A percentile compares a stretch with the other conserved stretches of the same genome.
These are phyloP conservation scores for Pseudogymnoascus sp. DNA, from an alignment of 2,329 filamentous ascomycete species.

Conservation along the genomic window DNA sequence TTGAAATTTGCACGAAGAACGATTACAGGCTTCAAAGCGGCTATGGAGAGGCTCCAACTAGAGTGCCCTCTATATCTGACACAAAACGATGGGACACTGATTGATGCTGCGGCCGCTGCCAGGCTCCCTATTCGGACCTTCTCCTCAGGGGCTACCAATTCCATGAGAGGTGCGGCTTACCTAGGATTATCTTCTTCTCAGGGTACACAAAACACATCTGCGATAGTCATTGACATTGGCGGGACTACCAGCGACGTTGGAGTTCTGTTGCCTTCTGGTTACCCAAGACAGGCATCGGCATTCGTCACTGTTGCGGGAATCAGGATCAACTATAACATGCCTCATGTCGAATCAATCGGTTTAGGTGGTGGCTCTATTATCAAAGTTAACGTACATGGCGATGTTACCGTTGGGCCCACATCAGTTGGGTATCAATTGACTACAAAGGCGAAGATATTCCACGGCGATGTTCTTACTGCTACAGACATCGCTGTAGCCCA, in stretches of 20 bases:
- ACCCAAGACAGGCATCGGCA: slow-evolving; percentile 51
- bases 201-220: slow-evolving; percentile 19
- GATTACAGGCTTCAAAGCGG: slow-evolving; percentile 48
- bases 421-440: slow-evolving; percentile 47
- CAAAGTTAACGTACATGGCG: slow-evolving; percentile 17
- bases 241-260: slow-evolving; percentile 55
- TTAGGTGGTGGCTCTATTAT: slow-evolving; percentile 49
- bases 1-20: slow-evolving; percentile 48
- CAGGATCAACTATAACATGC: slow-evolving; percentile 50
- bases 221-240: slow-evolving; percentile 49
- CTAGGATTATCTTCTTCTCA: slow-evolving; percentile 30
- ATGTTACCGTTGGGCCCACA: slow-evolving; percentile 42
- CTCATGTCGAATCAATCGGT: slow-evolving; percentile 48
- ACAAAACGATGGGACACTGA: slow-evolving; percentile 57
- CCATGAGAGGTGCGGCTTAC: slow-evolving; percentile 57
- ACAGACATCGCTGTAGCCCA: slow-evolving; percentile 42
- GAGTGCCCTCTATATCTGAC: slow-evolving; percentile 43
- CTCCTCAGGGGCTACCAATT: slow-evolving; percentile 57
- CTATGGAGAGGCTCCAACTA: slow-evolving; percentile 46
- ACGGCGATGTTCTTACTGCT: slow-evolving; percentile 45
- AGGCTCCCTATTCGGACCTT: slow-evolving; percentile 55
- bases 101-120: slow-evolving; percentile 47
- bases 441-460: slow-evolving; percentile 44
- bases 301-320: slow-evolving; percentile 52
- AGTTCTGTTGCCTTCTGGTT: slow-evolving; percentile 48